These are phyloP conservation scores for Thecaphora frezii DNA, from an alignment of 1,284 basidiomycete genomes.

Conservation along the genomic window DNA sequence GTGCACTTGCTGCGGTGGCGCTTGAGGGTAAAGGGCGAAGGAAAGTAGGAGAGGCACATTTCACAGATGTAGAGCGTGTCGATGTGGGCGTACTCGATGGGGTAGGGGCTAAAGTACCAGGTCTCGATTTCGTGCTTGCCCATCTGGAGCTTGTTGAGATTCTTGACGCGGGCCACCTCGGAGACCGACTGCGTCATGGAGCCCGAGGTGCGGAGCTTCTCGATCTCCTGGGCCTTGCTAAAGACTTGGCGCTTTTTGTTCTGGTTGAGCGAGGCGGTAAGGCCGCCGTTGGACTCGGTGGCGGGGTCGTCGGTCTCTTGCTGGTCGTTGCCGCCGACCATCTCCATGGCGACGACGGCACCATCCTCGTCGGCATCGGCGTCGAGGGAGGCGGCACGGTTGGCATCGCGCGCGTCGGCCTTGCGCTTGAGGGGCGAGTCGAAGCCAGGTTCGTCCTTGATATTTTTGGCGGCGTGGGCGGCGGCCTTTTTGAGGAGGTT, in stretches of 20 bases:
- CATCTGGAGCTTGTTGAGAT: slow-evolving; percentile 93
- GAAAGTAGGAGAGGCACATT: slow-evolving; percentile 70
- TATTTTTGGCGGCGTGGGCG: slow-evolving; percentile 66
- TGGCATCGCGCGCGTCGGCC: slow-evolving; percentile 64
- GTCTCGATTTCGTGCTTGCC: slow-evolving; percentile 94
- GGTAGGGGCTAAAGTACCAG: slow-evolving; percentile 99
- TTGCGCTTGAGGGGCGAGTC: slow-evolving; percentile 70
- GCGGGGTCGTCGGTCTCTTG: slow-evolving; percentile 42
- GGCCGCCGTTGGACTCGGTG: slow-evolving; percentile 53
- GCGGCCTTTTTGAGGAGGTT: slow-evolving; percentile 75
- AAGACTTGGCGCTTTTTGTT: slow-evolving; percentile 63
- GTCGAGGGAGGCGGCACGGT: slow-evolving; percentile 52
- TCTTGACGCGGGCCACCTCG: slow-evolving; percentile 96
- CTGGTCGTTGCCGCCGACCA: slow-evolving; percentile 57
- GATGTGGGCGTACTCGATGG: slow-evolving; percentile 93
- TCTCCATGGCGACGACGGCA: slow-evolving; percentile 62
- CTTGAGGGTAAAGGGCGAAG: slow-evolving; percentile 35
- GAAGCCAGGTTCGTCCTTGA: slow-evolving; percentile 56
- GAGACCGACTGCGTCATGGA: slow-evolving; percentile 99
- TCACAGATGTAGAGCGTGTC: slow-evolving; percentile 97
- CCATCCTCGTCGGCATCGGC: slow-evolving; percentile 62
- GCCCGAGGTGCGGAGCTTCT: slow-evolving; percentile 93
- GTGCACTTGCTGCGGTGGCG: slow-evolving; percentile 89
- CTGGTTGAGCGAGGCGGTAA: slow-evolving; percentile 62
- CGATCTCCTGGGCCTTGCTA: slow-evolving; percentile 95